Percentiles rank a stretch among this genome's conserved stretches.
Conservation (phyloP, 2,329 filamentous ascomycete genomes). For the Cladosporium velox region DNA sequence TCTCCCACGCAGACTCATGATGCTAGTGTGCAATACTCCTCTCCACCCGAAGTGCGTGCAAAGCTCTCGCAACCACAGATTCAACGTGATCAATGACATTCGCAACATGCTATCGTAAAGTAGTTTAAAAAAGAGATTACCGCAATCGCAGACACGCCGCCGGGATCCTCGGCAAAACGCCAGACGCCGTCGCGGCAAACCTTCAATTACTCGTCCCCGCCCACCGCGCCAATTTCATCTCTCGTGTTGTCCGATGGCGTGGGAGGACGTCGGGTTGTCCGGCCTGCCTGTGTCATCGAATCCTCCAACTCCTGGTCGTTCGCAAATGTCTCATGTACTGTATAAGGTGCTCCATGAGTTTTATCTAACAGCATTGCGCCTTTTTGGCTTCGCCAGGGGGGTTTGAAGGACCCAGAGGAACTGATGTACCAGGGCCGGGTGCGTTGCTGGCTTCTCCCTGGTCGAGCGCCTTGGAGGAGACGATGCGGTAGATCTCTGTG, state of each 20-base stretch:
- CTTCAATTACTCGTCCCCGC: conserved; percentile 2
- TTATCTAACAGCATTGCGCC: too few species aligned
- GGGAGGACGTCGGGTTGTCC: background rate
- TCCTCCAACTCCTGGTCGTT: conserved; percentile 17
- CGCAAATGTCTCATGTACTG: conserved; percentile 12
- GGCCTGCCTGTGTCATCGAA: conserved; percentile 1
- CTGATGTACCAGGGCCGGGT: conserved; percentile 72
- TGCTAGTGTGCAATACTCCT: background rate
- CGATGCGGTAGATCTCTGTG: conserved; percentile 94
- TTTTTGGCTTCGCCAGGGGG: too few species aligned
- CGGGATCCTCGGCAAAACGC: conserved; percentile 13
- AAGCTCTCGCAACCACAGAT: too few species aligned
- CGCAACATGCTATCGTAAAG: conserved; percentile 21
- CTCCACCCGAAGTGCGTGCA: too few species aligned
- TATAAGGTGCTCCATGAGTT: too few species aligned
- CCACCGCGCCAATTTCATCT: background rate
- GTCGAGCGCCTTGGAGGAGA: conserved; percentile 95
- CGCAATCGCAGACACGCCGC: conserved; percentile 14
- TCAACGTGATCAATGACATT: conserved; percentile 21
- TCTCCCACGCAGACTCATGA: background rate
- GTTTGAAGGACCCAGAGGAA: conserved; percentile 81
- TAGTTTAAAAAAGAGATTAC: conserved; percentile 12
- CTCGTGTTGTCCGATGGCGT: background rate
- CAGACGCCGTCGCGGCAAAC: conserved; percentile 20
- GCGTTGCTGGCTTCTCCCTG: conserved; percentile 80